Conservation (phyloP, 768 basidiomycete species). For the Candolleomyces aberdarensis region DNA sequence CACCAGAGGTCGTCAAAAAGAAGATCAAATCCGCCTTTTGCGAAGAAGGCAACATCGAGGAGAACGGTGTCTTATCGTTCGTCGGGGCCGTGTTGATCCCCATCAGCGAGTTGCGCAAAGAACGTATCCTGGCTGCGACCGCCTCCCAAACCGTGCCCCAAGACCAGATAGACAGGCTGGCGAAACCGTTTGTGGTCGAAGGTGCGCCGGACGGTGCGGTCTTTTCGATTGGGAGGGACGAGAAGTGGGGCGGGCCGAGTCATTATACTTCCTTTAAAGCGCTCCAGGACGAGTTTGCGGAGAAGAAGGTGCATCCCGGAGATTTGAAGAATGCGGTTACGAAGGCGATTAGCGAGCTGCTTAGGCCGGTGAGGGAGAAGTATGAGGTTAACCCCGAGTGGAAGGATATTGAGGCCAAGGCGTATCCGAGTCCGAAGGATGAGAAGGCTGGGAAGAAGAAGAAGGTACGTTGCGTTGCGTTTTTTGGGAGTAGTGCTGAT, state of each 20-base stretch:
- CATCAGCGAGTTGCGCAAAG: constrained; percentile 63
- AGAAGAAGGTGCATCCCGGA: constrained; percentile 79
- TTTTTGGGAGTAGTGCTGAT: too few relatives aligned
- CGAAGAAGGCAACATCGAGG: constrained; percentile 84
- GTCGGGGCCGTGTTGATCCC: constrained; percentile 86
- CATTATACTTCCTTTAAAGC: constrained; percentile 70
- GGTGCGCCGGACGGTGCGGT: constrained; percentile 80
- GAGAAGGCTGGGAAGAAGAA: constrained; percentile 66
- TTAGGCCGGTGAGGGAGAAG: constrained; percentile 77
- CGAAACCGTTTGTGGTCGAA: constrained; percentile 58
- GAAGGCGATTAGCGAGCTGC: constrained; percentile 66
- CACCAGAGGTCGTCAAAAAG: constrained; percentile 75
- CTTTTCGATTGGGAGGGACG: constrained; percentile 74
- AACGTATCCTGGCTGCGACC: not conserved
- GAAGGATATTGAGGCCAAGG: constrained; percentile 69
- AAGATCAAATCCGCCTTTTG: constrained; percentile 94
- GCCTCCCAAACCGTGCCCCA: not conserved
- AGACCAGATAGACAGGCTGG: constrained; percentile 43
- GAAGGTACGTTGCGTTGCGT: constrained; percentile 52
- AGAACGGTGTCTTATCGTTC: constrained; percentile 89
- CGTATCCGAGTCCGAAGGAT: constrained; percentile 79
- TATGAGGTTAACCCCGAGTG: constrained; percentile 81
- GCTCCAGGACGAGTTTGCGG: constrained; percentile 71
- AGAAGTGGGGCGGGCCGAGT: constrained; percentile 75
- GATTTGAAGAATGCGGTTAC: constrained; percentile 83